A percentile compares a stretch with the other conserved stretches of the same genome.
These are phyloP conservation scores for Aethionema arabicum DNA, from an alignment of 345 rosid species.

Conservation along the genomic window DNA sequence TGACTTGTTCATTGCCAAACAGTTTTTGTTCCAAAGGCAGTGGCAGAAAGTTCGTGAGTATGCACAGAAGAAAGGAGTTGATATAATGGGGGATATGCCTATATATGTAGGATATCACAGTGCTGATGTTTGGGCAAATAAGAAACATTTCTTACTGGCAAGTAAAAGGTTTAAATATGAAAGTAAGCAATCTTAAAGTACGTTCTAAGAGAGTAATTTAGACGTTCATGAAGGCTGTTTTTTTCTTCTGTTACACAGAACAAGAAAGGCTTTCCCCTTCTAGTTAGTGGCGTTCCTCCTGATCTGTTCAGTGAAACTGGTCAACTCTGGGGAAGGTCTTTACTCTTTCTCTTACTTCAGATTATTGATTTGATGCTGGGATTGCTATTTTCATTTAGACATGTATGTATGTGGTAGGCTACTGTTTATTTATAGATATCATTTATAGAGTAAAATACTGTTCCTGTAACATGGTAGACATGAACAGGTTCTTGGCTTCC, in stretches of 20 bases:
- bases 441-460: neutral
- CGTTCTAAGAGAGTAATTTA: slow-evolving; percentile 10
- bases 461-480: neutral
- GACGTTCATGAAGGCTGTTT: slow-evolving; percentile 10
- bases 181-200: slow-evolving; percentile 11
- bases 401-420: slow-evolving; percentile 1
- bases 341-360: neutral
- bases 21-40: slow-evolving; percentile 92
- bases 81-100: slow-evolving; percentile 99
- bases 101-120: slow-evolving; percentile 95
- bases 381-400: slow-evolving; percentile 1
- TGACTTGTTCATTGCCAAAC: slow-evolving; percentile 81
- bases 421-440: neutral
- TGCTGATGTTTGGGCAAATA: slow-evolving; percentile 99
- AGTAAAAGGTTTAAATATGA: slow-evolving; percentile 26
- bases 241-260: slow-evolving; percentile 47
- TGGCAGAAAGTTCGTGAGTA: slow-evolving; percentile 82
- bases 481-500: slow-evolving; percentile 3
- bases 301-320: slow-evolving; percentile 97
- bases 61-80: slow-evolving; percentile 65
- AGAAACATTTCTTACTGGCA: slow-evolving; percentile 81
- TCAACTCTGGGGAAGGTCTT: slow-evolving; percentile 92
- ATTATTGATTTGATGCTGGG: slow-evolving; percentile 4
- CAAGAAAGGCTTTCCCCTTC: slow-evolving; percentile 72
- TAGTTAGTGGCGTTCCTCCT: slow-evolving; percentile 94